These are phyloP conservation scores for Albizia julibrissin DNA, from an alignment of 306 rosid genomes.

Conservation along the genomic window DNA sequence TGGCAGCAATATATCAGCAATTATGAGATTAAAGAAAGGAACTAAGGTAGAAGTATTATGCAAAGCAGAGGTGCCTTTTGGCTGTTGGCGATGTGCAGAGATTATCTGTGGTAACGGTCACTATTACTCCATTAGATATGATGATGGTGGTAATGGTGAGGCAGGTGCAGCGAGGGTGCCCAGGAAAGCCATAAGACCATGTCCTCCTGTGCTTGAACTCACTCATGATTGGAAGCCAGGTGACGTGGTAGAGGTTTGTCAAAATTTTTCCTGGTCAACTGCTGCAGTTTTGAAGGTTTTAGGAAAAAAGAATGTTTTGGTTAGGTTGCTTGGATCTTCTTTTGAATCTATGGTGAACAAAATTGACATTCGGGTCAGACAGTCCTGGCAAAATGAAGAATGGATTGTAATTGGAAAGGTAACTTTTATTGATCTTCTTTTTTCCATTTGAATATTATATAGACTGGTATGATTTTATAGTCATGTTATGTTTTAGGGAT, in stretches of 20 bases:
- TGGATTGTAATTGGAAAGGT: slow-evolving; percentile 90
- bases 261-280: slow-evolving; percentile 79
- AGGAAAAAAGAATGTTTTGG: slow-evolving; percentile 52
- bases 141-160: slow-evolving; percentile 49
- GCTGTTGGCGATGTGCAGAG: slow-evolving; percentile 87
- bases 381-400: slow-evolving; percentile 74
- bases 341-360: slow-evolving; percentile 65
- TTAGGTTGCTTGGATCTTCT: slow-evolving; percentile 84
- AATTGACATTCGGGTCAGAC: slow-evolving; percentile 71
- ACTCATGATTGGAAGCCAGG: slow-evolving; percentile 66
- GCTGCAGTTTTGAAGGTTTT: slow-evolving; percentile 75
- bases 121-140: slow-evolving; percentile 62
- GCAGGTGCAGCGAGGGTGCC: slow-evolving; percentile 60
- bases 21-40: slow-evolving; percentile 84
- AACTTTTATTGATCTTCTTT: slow-evolving; percentile 17
- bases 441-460: not conserved
- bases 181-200: slow-evolving; percentile 74
- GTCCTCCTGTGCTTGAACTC: slow-evolving; percentile 63
- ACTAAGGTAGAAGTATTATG: slow-evolving; percentile 78
- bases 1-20: slow-evolving; percentile 19
- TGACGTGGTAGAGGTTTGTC: slow-evolving; percentile 78
- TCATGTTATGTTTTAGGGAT: too few species aligned
- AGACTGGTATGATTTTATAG: too few species aligned
- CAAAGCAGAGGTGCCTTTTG: slow-evolving; percentile 77
- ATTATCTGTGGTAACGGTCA: slow-evolving; percentile 75